These are phyloP conservation scores for Pseudopithomyces chartarum DNA, from an alignment of 2,329 filamentous ascomycete species.

Conservation along the genomic window DNA sequence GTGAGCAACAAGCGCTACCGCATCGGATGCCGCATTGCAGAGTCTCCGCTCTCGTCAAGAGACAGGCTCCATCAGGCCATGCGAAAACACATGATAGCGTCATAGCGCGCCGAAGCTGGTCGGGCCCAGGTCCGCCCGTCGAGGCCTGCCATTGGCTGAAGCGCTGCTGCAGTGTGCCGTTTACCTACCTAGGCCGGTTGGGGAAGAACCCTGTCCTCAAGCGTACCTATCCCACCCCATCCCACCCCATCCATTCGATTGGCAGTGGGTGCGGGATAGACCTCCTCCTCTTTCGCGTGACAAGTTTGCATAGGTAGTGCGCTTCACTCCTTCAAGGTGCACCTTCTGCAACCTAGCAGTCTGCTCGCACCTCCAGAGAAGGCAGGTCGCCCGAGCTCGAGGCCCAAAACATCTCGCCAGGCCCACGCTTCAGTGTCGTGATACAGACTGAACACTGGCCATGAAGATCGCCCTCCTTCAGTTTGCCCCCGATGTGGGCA, in stretches of 20 bases:
- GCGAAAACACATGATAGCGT: constrained; percentile 32
- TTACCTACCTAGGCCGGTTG: constrained; percentile 15
- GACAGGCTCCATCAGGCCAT: not conserved
- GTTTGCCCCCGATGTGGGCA: constrained; percentile 72
- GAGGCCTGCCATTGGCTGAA: not conserved
- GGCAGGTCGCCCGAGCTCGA: not conserved
- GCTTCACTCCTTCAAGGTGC: not conserved
- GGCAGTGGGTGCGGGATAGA: not conserved
- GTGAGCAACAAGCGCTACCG: constrained; percentile 19
- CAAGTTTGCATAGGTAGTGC: not conserved
- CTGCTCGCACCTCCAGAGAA: not conserved
- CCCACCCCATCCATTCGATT: constrained; percentile 5
- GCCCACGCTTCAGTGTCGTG: not conserved
- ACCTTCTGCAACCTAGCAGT: not conserved
- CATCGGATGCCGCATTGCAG: constrained; percentile 18
- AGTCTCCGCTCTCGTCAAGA: not conserved
- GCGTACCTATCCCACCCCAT: too few species aligned
- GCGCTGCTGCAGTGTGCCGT: not conserved
- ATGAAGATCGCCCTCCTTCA: constrained; percentile 75
- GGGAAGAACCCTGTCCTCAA: constrained; percentile 16
- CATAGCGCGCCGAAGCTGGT: constrained; percentile 20
- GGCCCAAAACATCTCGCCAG: not conserved
- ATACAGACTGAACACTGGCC: constrained; percentile 17
- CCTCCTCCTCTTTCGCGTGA: not conserved
- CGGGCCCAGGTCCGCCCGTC: not conserved